Evolutionary conservation across 345 rosid genomes (phyloP).

Genomic region (Populus nigra): DNA sequence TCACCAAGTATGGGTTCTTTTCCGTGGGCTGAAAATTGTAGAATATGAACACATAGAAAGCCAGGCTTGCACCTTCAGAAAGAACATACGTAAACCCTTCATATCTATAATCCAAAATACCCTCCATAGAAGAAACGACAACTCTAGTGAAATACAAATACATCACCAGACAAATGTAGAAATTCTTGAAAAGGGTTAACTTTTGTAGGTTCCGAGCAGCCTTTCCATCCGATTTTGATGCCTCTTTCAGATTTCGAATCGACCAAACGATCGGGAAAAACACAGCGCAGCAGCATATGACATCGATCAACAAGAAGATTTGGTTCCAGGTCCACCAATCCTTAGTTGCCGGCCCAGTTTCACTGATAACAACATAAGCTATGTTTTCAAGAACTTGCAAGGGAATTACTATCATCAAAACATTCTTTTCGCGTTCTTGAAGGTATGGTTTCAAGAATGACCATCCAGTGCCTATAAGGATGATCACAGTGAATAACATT

Average conservation of each 20-base stretch:
- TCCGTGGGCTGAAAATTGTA: constrained; percentile 47
- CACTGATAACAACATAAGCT: constrained; percentile 40
- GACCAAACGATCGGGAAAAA: constrained; percentile 61
- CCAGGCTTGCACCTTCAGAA: constrained; percentile 46
- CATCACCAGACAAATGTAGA: constrained; percentile 39
- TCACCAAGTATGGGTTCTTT: constrained; percentile 46
- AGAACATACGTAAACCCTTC: constrained; percentile 34
- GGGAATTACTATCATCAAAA: constrained; percentile 45
- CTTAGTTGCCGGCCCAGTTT: constrained; percentile 48
- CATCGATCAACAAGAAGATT: constrained; percentile 42
- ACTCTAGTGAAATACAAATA: constrained; percentile 53
- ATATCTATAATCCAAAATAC: constrained; percentile 33
- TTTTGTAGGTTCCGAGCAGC: constrained; percentile 46
- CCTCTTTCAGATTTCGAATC: constrained; percentile 42
- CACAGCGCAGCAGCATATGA: constrained; percentile 51
- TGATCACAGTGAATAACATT: constrained; percentile 52
- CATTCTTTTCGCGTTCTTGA: constrained; percentile 52
- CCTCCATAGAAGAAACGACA: constrained; percentile 36
- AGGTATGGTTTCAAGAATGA: constrained; percentile 55
- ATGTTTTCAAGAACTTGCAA: constrained; percentile 57
- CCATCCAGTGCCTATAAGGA: constrained; percentile 60
- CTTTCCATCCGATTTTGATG: constrained; percentile 47
- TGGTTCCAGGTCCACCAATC: constrained; percentile 55
- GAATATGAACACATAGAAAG: constrained; percentile 44
- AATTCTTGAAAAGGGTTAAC: constrained; percentile 51